phyloP scores from a whole-genome alignment of 768 basidiomycete genomes.

The Podaxis mareebaensis region DNA sequence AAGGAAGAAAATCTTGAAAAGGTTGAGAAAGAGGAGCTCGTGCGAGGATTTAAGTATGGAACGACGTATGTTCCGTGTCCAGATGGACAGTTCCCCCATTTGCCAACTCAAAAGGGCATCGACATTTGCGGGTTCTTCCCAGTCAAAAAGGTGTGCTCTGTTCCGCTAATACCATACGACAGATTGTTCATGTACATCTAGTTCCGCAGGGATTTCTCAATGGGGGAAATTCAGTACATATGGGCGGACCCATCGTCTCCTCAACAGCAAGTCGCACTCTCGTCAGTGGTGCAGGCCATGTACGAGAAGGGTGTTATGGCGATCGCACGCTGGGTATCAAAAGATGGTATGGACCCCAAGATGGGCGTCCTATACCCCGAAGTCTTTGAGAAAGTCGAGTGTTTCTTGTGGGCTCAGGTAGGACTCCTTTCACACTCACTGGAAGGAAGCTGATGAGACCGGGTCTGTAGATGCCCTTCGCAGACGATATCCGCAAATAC shows the following conservation, averaged over 20 bases:
- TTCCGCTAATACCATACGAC: conserved; percentile 1
- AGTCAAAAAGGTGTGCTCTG: conserved; percentile 53
- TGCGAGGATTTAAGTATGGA: conserved; percentile 87
- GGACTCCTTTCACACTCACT: conserved; percentile 18
- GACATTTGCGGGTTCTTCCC: conserved; percentile 87
- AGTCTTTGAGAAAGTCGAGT: conserved; percentile 69
- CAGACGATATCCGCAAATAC: conserved; percentile 89
- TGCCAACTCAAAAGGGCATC: conserved; percentile 81
- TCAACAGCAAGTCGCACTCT: conserved; percentile 80
- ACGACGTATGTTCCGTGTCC: conserved; percentile 85
- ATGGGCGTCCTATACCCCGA: conserved; percentile 78
- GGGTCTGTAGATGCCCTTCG: conserved; percentile 79
- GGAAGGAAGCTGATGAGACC: neutral
- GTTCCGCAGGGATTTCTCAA: conserved; percentile 80
- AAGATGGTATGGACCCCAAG: conserved; percentile 75
- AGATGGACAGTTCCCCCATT: conserved; percentile 75
- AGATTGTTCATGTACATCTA: conserved; percentile 27
- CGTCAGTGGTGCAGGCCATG: conserved; percentile 88
- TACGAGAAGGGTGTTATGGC: conserved; percentile 62
- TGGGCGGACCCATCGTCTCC: conserved; percentile 72
- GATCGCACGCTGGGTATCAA: conserved; percentile 80
- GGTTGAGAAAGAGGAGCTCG: conserved; percentile 77
- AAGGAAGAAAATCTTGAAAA: conserved; percentile 44
- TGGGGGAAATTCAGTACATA: conserved; percentile 86
- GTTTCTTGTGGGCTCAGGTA: conserved; percentile 83